A percentile compares a stretch with the other conserved stretches of the same genome.
Evolutionary conservation across 768 basidiomycete genomes (phyloP).

Genomic region (Trametopsis cervina): DNA sequence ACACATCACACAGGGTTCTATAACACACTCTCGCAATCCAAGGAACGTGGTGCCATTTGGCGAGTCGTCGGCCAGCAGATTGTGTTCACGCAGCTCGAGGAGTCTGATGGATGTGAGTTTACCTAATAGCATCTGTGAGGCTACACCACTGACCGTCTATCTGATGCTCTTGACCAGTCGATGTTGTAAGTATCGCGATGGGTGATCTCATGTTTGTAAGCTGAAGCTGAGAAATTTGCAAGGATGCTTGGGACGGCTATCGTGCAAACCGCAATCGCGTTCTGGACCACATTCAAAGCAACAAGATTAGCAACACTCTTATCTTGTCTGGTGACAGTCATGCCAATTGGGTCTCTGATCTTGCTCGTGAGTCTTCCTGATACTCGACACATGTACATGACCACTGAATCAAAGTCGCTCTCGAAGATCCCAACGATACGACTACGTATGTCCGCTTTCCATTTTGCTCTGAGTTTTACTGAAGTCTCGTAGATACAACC

Average conservation of each 20-base stretch:
- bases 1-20: constrained; percentile 36
- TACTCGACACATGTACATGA: too few species aligned
- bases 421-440: constrained; percentile 42
- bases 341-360: constrained; percentile 55
- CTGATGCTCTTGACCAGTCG: constrained; percentile 11
- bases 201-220: not conserved
- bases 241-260: constrained; percentile 59
- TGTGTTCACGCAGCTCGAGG: constrained; percentile 43
- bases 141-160: not conserved
- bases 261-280: constrained; percentile 47
- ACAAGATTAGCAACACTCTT: constrained; percentile 46
- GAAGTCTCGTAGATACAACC: constrained; percentile 33
- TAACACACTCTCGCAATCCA: constrained; percentile 38
- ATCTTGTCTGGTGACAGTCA: constrained; percentile 60
- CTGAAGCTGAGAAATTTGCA: not conserved
- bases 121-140: not conserved
- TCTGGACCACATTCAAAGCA: constrained; percentile 41
- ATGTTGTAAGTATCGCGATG: constrained; percentile 19
- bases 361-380: constrained; percentile 39
- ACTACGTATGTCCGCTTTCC: constrained; percentile 27
- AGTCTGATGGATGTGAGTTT: constrained; percentile 28
- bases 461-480: not conserved
- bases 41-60: constrained; percentile 44
- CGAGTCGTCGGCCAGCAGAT: constrained; percentile 52
- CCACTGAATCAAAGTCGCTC: not conserved